Percentiles rank a stretch among this genome's conserved stretches.
phyloP scores from a whole-genome alignment of 176 grass and related monocot species.

The Cenchrus fungigraminus region DNA sequence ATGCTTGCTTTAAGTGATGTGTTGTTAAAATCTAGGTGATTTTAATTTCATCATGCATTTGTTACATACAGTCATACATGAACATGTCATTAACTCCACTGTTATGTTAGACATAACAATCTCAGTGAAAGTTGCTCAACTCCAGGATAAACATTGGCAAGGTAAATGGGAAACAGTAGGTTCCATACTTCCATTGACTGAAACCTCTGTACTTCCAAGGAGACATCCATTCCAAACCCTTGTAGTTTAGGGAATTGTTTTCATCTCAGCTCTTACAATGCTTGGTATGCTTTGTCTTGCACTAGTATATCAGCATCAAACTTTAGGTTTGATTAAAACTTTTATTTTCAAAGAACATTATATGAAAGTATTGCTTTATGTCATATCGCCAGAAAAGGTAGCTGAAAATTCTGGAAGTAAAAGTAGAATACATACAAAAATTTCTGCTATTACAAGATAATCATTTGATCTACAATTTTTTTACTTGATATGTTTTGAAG shows the following conservation, averaged over 20 bases:
- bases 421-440: background rate
- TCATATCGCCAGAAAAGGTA: background rate
- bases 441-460: background rate
- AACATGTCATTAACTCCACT: background rate
- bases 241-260: constrained; percentile 4
- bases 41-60: background rate
- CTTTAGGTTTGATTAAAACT: background rate
- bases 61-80: background rate
- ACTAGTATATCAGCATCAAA: background rate
- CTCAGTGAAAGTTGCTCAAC: background rate
- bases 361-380: constrained; percentile 17
- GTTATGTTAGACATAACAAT: background rate
- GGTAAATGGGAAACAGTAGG: background rate
- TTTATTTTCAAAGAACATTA: background rate
- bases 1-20: background rate
- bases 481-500: constrained; percentile 10
- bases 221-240: background rate
- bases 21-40: background rate
- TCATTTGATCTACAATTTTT: background rate
- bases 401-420: background rate
- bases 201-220: background rate
- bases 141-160: background rate
- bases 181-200: background rate
- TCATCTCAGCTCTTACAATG: background rate
- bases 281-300: constrained; percentile 20